A percentile compares a stretch with the other conserved stretches of the same genome.
Evolutionary conservation across 257 asterid genomes (phyloP).

Genomic region (Solanum peruvianum): DNA sequence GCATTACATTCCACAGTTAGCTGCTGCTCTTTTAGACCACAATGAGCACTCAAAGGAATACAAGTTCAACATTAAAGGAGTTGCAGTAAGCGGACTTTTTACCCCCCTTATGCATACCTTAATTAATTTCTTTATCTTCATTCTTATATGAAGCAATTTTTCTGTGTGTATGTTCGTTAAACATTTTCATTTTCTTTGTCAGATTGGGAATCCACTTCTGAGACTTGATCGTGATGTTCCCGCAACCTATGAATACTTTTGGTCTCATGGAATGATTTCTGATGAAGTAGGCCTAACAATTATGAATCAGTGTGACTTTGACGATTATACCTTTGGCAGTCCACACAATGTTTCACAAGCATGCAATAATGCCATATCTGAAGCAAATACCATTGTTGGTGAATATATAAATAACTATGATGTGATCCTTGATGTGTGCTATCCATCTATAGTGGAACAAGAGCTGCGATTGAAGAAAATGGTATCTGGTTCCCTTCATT

Average conservation of each 20-base stretch:
- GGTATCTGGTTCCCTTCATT: conserved; percentile 26
- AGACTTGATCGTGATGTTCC: conserved; percentile 82
- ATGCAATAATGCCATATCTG: conserved; percentile 49
- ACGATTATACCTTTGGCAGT: conserved; percentile 59
- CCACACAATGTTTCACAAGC: conserved; percentile 63
- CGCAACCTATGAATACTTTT: conserved; percentile 67
- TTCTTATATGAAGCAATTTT: background rate
- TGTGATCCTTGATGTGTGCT: conserved; percentile 88
- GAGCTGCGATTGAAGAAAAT: conserved; percentile 65
- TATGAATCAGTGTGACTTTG: conserved; percentile 73
- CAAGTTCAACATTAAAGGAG: conserved; percentile 90
- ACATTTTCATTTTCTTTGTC: conserved; percentile 4
- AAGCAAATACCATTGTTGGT: conserved; percentile 64
- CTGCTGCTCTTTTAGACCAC: conserved; percentile 70
- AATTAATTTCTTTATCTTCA: background rate
- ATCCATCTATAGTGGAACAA: conserved; percentile 89
- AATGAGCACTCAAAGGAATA: conserved; percentile 37
- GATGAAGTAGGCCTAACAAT: conserved; percentile 76
- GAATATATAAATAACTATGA: conserved; percentile 68
- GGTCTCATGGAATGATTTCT: conserved; percentile 99
- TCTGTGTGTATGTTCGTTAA: background rate
- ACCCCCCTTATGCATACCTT: background rate
- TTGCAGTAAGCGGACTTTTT: conserved; percentile 46
- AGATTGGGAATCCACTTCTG: conserved; percentile 97
- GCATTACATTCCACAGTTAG: conserved; percentile 88